Base-by-base conservation (phyloP, 202 grass and related monocot genomes). In the Carex sylvatica region DNA sequence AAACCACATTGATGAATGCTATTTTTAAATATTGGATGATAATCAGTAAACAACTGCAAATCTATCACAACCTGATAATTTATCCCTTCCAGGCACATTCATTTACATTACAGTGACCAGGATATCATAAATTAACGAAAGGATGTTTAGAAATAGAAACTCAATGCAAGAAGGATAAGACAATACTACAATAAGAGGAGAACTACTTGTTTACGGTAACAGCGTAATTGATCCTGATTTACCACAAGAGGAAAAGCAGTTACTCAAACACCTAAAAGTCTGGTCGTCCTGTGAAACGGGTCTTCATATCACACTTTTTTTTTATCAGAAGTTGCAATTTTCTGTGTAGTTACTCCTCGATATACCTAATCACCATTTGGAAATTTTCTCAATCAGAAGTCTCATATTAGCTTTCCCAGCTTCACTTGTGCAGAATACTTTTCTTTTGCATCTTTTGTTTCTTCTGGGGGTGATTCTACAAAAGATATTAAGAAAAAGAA, bases 391-490 rank as follows among this genome's bases (percentile, higher is more conserved):
- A 35, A 18, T 75, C 44, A 73, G 18, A 16, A 22, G n/a, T n/a
- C n/a, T 15, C 47, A 9, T 54, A 33, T 7, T 16, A 67, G 13
- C 15, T 4, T 19, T 69, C 16, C 14, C 15, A 40, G 65, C 68
- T 85, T 93, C 89, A 98, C 84, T 95, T 98, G 82, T 98, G 96
- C 79, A 98, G 91, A 86, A 98, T 75, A 61, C 92, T 60, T 86
- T 93, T 98, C 86, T 95, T 98, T 4, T 61, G 80, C 62, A 87
- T 83, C 93, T 95, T 98, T 70, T 91, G 96, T 87, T 98, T 98
- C 87, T 93, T 93, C 85, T 95, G 92, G 52, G 89, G 86, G 74
- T 98, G 87, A 46, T 93, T 91, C 95, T 98, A 87, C 61, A 89
- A 81, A 82, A 14, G 16, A 73, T 24, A 26, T 14, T 14, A 73